Percentiles rank a stretch among this genome's conserved stretches.
Conservation (phyloP, 164 flowering plant genomes). For the Hamamelis virginiana region DNA sequence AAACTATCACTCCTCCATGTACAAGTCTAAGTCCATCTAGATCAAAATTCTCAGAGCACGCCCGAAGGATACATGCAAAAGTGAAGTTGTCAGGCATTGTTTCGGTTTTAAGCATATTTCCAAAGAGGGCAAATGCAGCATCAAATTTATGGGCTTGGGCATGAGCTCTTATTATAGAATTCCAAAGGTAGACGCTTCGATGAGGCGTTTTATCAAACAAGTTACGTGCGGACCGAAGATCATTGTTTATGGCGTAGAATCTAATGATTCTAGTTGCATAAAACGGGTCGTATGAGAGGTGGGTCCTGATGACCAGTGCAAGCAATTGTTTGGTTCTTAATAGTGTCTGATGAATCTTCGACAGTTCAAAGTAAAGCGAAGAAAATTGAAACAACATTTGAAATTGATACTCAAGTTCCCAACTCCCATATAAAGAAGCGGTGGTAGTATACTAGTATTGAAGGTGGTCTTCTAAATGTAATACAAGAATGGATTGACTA, state of each 20-base stretch:
- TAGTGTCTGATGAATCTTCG: conserved; percentile 46
- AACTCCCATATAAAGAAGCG: too few relatives aligned
- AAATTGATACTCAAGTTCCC: too few relatives aligned
- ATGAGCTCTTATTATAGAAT: conserved; percentile 77
- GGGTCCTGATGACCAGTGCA: conserved; percentile 41
- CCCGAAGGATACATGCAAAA: conserved; percentile 66
- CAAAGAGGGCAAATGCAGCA: conserved; percentile 48
- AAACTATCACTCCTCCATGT: conserved; percentile 53
- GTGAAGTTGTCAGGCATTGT: conserved; percentile 65
- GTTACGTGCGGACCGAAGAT: conserved; percentile 47
- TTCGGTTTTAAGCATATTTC: conserved; percentile 39
- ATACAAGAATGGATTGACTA: too few relatives aligned
- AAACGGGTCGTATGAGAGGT: conserved; percentile 59
- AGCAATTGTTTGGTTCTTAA: conserved; percentile 53
- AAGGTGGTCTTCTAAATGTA: too few relatives aligned
- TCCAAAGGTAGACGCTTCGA: conserved; percentile 74
- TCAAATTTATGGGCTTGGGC: conserved; percentile 40
- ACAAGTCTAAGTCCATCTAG: conserved; percentile 28
- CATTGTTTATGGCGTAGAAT: conserved; percentile 51
- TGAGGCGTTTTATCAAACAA: conserved; percentile 61
- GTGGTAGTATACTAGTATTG: too few relatives aligned
- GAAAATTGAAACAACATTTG: conserved; percentile 27
- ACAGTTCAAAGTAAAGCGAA: conserved; percentile 44
- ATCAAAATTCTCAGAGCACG: conserved; percentile 50
- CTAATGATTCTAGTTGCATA: conserved; percentile 61